phyloP scores from a whole-genome alignment of 169 alveolate genomes.

The Eimeria necatrix region DNA sequence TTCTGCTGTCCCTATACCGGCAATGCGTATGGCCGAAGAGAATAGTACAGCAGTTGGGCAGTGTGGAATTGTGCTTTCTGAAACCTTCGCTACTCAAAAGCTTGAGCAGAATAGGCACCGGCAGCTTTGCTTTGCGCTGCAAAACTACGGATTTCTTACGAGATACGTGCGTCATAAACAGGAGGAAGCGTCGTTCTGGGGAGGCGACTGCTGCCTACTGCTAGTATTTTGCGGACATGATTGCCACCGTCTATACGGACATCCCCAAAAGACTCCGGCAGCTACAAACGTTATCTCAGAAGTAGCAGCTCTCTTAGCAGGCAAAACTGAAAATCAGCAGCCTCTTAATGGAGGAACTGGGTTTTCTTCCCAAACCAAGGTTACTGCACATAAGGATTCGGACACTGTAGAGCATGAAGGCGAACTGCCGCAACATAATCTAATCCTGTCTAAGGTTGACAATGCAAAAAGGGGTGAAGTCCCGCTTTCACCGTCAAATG shows the following conservation, averaged over 20 bases:
- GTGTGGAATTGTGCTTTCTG: constrained; percentile 45
- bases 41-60: constrained; percentile 18
- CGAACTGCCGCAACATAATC: not conserved
- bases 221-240: constrained; percentile 62
- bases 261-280: constrained; percentile 72
- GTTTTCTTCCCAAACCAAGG: not conserved
- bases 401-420: not conserved
- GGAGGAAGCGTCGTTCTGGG: constrained; percentile 5
- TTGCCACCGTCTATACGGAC: constrained; percentile 75
- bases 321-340: not conserved
- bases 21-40: not conserved
- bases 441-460: not conserved
- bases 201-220: constrained; percentile 35
- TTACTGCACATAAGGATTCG: not conserved
- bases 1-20: constrained; percentile 1
- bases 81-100: not conserved
- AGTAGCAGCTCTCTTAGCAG: constrained; percentile 44
- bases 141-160: constrained; percentile 65
- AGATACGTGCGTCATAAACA: constrained; percentile 53
- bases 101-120: constrained; percentile 39
- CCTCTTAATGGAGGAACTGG: not conserved
- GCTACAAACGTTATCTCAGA: constrained; percentile 55
- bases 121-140: constrained; percentile 71
- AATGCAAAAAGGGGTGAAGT: not conserved
- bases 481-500: not conserved